Percentiles rank a stretch among this genome's conserved stretches.
phyloP scores from a whole-genome alignment of 2,329 filamentous ascomycete species.

The Bimuria novae-zelandiae region DNA sequence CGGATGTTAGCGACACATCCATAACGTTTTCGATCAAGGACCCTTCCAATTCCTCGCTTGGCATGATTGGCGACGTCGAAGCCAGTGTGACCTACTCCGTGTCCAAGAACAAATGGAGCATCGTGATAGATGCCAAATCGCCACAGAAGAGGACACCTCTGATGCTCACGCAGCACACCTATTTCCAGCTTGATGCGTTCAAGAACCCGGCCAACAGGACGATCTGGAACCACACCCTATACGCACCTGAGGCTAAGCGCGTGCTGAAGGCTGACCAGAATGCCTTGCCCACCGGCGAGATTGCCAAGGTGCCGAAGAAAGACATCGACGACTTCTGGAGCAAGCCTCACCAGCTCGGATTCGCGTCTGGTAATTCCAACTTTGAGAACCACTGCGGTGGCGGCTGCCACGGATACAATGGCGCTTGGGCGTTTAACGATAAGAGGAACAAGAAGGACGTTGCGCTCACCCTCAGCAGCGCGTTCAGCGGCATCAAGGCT shows the following conservation, averaged over 20 bases:
- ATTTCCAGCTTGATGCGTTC: conserved; percentile 44
- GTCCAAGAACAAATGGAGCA: conserved; percentile 40
- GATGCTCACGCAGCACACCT: conserved; percentile 43
- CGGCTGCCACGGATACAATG: conserved; percentile 44
- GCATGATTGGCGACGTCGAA: conserved; percentile 37
- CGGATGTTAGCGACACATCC: conserved; percentile 28
- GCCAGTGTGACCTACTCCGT: conserved; percentile 39
- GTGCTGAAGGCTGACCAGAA: conserved; percentile 33
- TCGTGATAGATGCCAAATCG: conserved; percentile 36
- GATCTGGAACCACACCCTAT: conserved; percentile 41
- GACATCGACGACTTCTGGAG: conserved; percentile 40
- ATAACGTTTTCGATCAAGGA: conserved; percentile 40
- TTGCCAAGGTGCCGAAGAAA: conserved; percentile 28
- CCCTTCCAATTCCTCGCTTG: conserved; percentile 33
- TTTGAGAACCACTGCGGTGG: conserved; percentile 40
- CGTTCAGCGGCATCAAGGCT: conserved; percentile 39
- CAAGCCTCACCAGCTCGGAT: conserved; percentile 37
- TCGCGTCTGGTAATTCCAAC: conserved; percentile 27
- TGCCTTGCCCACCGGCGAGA: conserved; percentile 39
- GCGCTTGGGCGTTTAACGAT: conserved; percentile 36
- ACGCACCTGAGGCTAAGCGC: conserved; percentile 37
- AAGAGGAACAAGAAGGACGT: conserved; percentile 27
- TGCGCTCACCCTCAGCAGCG: conserved; percentile 34
- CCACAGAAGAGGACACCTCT: conserved; percentile 35
- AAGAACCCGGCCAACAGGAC: conserved; percentile 35